Percentiles rank a stretch among this genome's conserved stretches.
phyloP scores from a whole-genome alignment of 1,284 basidiomycete species.

The Sporisorium graminicola region DNA sequence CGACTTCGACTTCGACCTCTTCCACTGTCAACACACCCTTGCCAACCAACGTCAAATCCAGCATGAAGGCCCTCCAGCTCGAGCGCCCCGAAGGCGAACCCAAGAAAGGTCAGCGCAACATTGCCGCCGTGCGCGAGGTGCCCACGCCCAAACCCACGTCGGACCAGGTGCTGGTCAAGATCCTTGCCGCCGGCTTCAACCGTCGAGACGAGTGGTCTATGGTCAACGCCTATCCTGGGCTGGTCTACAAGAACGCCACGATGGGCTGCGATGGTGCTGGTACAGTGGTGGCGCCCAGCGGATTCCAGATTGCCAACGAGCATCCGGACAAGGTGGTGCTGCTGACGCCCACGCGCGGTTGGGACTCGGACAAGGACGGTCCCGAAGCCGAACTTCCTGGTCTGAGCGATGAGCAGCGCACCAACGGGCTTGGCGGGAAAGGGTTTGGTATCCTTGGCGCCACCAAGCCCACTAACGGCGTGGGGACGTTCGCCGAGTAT shows the following conservation, averaged over 20 bases:
- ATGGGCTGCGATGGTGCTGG: slow-evolving; percentile 80
- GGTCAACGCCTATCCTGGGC: slow-evolving; percentile 78
- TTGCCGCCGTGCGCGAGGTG: slow-evolving; percentile 46
- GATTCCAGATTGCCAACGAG: slow-evolving; percentile 22
- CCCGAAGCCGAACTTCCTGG: slow-evolving; percentile 61
- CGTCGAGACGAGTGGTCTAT: slow-evolving; percentile 83
- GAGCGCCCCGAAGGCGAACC: slow-evolving; percentile 39
- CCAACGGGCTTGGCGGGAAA: slow-evolving; percentile 45
- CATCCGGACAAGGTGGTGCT: slow-evolving; percentile 74
- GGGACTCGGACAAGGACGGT: slow-evolving; percentile 77
- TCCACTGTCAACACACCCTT: neutral
- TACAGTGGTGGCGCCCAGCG: slow-evolving; percentile 21
- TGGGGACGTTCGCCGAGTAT: slow-evolving; percentile 83
- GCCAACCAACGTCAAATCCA: slow-evolving; percentile 20
- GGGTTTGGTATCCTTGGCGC: slow-evolving; percentile 66
- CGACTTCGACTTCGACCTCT: neutral
- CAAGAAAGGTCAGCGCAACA: slow-evolving; percentile 54
- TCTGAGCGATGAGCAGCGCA: slow-evolving; percentile 40
- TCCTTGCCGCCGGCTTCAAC: slow-evolving; percentile 80
- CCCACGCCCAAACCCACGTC: slow-evolving; percentile 38
- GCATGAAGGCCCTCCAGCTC: slow-evolving; percentile 61
- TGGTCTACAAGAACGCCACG: slow-evolving; percentile 75
- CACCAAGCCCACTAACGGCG: slow-evolving; percentile 50
- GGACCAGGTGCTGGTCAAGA: slow-evolving; percentile 58
- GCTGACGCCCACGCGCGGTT: slow-evolving; percentile 80